These are phyloP conservation scores for Incumbomyces delicatus DNA, from an alignment of 2,329 filamentous ascomycete species.

Conservation along the genomic window DNA sequence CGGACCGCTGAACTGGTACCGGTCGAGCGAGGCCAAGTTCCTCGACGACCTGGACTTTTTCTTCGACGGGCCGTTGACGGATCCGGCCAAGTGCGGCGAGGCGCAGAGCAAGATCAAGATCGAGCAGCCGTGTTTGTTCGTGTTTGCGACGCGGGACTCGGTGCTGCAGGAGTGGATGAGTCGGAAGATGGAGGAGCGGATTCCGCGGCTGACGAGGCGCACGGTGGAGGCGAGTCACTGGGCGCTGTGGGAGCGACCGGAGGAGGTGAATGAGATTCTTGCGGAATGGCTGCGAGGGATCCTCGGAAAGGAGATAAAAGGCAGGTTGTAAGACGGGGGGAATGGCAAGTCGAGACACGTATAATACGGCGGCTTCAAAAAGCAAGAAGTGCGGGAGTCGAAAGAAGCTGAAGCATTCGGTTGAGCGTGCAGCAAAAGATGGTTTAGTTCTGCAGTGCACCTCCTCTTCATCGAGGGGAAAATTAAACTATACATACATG, in stretches of 20 bases:
- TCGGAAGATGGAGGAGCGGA: constrained; percentile 53
- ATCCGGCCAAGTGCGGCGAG: not conserved
- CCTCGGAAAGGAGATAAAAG: constrained; percentile 33
- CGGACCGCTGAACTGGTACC: constrained; percentile 84
- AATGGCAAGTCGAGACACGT: too few species aligned
- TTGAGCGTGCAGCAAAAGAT: too few species aligned
- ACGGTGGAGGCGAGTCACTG: constrained; percentile 69
- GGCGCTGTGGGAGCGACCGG: constrained; percentile 66
- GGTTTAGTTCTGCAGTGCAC: too few species aligned
- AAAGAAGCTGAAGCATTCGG: too few species aligned
- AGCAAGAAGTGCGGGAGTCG: too few species aligned
- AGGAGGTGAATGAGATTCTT: constrained; percentile 60
- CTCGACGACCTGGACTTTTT: constrained; percentile 55
- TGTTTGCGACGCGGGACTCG: constrained; percentile 60
- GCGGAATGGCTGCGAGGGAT: constrained; percentile 55
- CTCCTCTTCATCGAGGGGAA: too few species aligned
- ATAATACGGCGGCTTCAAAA: too few species aligned
- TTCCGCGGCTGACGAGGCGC: constrained; percentile 49
- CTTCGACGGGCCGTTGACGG: constrained; percentile 11
- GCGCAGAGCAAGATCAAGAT: constrained; percentile 4
- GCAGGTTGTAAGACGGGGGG: constrained; percentile 3
- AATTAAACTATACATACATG: too few species aligned
- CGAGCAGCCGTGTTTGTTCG: constrained; percentile 49
- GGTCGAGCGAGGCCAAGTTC: constrained; percentile 60
- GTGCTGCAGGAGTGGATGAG: constrained; percentile 66